Conservation (phyloP, 2,329 filamentous ascomycete genomes). For the Rugonectria rugulosa region DNA sequence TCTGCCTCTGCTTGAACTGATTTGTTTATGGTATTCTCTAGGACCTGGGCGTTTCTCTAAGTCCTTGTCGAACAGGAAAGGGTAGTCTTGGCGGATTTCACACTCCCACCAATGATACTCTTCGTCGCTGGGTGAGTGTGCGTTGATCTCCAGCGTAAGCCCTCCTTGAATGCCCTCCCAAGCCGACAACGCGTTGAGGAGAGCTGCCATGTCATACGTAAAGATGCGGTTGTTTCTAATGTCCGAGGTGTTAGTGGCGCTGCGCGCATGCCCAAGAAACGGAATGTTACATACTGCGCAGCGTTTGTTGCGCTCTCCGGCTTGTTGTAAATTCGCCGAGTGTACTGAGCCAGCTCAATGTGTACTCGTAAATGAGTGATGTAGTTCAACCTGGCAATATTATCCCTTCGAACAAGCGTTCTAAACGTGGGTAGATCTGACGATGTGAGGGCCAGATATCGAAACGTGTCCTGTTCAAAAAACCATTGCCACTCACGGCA, state of each 20-base stretch:
- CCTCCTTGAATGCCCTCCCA: constrained; percentile 25
- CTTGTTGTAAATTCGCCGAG: background rate
- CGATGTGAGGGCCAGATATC: constrained; percentile 2
- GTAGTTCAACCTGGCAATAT: constrained; percentile 9
- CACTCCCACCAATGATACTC: background rate
- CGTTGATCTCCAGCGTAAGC: constrained; percentile 21
- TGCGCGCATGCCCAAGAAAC: too few relatives aligned
- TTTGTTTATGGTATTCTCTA: too few relatives aligned
- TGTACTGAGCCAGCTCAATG: constrained; percentile 15
- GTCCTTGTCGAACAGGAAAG: constrained; percentile 18
- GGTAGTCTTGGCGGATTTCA: constrained; percentile 16
- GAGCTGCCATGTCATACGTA: constrained; percentile 10
- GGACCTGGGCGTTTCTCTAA: background rate
- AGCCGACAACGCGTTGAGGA: constrained; percentile 17
- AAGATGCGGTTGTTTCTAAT: constrained; percentile 25
- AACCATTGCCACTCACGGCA: constrained; percentile 24
- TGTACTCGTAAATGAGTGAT: constrained; percentile 12
- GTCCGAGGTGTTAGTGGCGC: background rate
- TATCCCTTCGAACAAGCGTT: background rate
- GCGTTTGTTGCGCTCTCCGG: constrained; percentile 9
- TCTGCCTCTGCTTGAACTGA: too few relatives aligned
- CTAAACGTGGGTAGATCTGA: constrained; percentile 11
- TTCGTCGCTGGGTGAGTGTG: constrained; percentile 23
- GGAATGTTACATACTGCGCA: constrained; percentile 7
- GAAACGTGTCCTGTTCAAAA: constrained; percentile 20